A percentile compares a stretch with the other conserved stretches of the same genome.
phyloP scores from a whole-genome alignment of 192 early-diverging fungal species.

The Pilobolus umbonatus region DNA sequence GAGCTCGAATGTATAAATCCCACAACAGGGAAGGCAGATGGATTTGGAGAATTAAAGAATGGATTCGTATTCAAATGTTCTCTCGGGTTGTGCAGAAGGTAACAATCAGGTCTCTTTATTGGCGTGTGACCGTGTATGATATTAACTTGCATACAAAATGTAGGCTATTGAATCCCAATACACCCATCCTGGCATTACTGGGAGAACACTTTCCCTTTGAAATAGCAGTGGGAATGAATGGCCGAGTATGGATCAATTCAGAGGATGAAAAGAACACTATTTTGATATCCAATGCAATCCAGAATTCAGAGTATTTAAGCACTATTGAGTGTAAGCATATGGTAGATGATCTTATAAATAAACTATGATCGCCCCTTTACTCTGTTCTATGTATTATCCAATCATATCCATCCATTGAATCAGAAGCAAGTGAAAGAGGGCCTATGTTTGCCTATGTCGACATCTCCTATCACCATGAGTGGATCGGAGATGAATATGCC shows the following conservation, averaged over 20 bases:
- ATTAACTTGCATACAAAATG: not conserved
- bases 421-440: no score
- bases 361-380: slow-evolving; percentile 7
- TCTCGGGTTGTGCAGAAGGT: slow-evolving; percentile 71
- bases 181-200: slow-evolving; percentile 65
- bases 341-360: slow-evolving; percentile 23
- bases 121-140: not conserved
- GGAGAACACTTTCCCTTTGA: slow-evolving; percentile 79
- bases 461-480: no score
- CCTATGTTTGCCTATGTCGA: no score
- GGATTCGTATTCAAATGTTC: slow-evolving; percentile 81
- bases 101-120: not conserved
- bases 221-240: slow-evolving; percentile 89
- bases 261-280: slow-evolving; percentile 58
- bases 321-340: slow-evolving; percentile 50
- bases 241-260: slow-evolving; percentile 88
- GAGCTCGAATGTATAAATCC: slow-evolving; percentile 91
- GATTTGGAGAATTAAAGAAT: slow-evolving; percentile 82
- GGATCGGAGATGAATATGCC: no score
- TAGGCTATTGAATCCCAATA: slow-evolving; percentile 67
- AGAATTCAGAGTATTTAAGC: slow-evolving; percentile 65
- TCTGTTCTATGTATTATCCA: not conserved
- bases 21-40: slow-evolving; percentile 74
- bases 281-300: slow-evolving; percentile 63
- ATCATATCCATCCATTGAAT: no score